Conservation (phyloP, 768 basidiomycete genomes). For the Leccinum uliginosum region DNA sequence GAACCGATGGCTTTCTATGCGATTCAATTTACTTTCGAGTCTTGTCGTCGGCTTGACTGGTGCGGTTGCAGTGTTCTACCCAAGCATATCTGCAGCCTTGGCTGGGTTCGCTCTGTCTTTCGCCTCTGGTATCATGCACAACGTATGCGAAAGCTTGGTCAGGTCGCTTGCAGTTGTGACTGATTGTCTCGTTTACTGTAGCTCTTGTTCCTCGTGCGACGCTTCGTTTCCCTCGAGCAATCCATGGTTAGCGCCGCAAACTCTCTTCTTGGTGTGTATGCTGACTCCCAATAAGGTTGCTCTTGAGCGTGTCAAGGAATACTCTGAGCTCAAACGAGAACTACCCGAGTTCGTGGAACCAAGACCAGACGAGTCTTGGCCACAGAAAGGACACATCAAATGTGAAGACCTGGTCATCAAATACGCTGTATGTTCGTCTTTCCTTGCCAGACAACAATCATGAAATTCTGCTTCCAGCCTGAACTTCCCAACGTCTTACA, state of each 20-base stretch:
- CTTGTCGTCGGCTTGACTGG: slow-evolving; percentile 71
- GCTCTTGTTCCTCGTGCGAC: slow-evolving; percentile 67
- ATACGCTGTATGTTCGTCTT: slow-evolving; percentile 55
- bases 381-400: slow-evolving; percentile 59
- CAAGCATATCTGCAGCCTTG: slow-evolving; percentile 70
- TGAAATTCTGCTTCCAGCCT: slow-evolving; percentile 43
- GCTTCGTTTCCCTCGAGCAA: slow-evolving; percentile 87
- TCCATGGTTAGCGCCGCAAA: slow-evolving; percentile 62
- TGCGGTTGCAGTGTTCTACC: slow-evolving; percentile 59
- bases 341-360: slow-evolving; percentile 83
- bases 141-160: slow-evolving; percentile 35
- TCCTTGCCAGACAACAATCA: slow-evolving; percentile 4
- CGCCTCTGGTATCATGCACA: slow-evolving; percentile 67
- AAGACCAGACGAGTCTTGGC: slow-evolving; percentile 79
- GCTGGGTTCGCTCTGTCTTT: slow-evolving; percentile 89
- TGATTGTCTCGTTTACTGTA: slow-evolving; percentile 23
- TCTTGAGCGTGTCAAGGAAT: slow-evolving; percentile 88
- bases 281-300: slow-evolving; percentile 50
- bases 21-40: slow-evolving; percentile 79
- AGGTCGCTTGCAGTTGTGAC: neutral
- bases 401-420: slow-evolving; percentile 74
- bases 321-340: slow-evolving; percentile 74
- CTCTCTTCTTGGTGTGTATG: neutral
- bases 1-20: slow-evolving; percentile 85
- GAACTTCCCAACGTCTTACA: slow-evolving; percentile 86